Conservation (phyloP, 805 yeast species). For the Schwanniomyces pseudopolymorphus region DNA sequence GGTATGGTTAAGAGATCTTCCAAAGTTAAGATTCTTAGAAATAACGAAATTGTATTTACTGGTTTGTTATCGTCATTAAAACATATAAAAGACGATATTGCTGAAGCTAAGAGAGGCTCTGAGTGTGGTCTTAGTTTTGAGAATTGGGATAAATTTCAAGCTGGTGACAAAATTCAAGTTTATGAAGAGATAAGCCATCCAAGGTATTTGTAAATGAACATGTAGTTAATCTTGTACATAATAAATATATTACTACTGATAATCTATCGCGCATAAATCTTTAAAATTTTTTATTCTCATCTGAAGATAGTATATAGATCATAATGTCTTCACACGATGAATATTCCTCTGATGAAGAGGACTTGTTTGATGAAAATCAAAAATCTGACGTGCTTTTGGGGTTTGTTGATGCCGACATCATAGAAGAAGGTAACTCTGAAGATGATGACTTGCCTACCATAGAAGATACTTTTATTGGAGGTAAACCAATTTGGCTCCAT, state of each 20-base stretch:
- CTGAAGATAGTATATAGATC: neutral
- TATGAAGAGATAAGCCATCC: conserved; percentile 59
- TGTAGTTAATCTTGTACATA: conserved; percentile 3
- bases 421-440: conserved; percentile 42
- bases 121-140: conserved; percentile 87
- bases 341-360: conserved; percentile 56
- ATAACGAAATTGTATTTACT: conserved; percentile 43
- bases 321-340: conserved; percentile 42
- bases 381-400: conserved; percentile 55
- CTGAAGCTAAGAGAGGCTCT: conserved; percentile 75
- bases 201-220: conserved; percentile 19
- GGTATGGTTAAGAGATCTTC: conserved; percentile 68
- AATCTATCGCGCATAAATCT: neutral
- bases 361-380: conserved; percentile 24
- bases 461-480: conserved; percentile 83
- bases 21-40: conserved; percentile 56
- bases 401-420: conserved; percentile 58
- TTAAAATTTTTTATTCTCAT: neutral
- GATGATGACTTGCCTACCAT: conserved; percentile 31
- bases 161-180: conserved; percentile 74
- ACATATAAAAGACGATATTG: conserved; percentile 76
- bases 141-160: conserved; percentile 64
- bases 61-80: conserved; percentile 75
- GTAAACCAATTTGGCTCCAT: conserved; percentile 65
- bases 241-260: neutral